phyloP scores from a whole-genome alignment of 2,329 filamentous ascomycete species.

The Cytospora piceicola region DNA sequence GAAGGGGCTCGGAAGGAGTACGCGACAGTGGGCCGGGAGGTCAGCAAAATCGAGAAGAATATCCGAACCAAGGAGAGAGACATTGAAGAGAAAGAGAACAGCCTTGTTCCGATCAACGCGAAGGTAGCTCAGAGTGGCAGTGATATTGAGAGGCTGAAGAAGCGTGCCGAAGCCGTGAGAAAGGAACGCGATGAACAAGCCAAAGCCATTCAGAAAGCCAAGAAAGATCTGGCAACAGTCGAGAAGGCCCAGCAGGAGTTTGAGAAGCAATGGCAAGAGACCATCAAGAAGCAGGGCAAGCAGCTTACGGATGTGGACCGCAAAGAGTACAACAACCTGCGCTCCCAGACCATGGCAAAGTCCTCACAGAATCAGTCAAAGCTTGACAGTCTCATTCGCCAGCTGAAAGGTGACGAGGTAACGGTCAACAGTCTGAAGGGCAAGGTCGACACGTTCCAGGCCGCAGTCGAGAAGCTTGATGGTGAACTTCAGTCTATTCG shows the following conservation, averaged over 20 bases:
- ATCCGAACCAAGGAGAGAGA: slow-evolving; percentile 87
- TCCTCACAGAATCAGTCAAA: slow-evolving; percentile 81
- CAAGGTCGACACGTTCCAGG: slow-evolving; percentile 80
- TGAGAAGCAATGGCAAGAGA: slow-evolving; percentile 84
- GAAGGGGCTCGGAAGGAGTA: slow-evolving; percentile 86
- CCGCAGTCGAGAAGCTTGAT: slow-evolving; percentile 73
- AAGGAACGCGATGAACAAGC: slow-evolving; percentile 78
- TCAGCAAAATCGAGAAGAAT: slow-evolving; percentile 78
- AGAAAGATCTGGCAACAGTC: slow-evolving; percentile 81
- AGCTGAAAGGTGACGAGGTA: slow-evolving; percentile 88
- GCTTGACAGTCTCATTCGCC: slow-evolving; percentile 83
- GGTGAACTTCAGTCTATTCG: slow-evolving; percentile 70
- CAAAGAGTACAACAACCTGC: slow-evolving; percentile 85
- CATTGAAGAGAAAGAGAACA: slow-evolving; percentile 84
- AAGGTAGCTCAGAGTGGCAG: slow-evolving; percentile 81
- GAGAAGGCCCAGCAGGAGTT: slow-evolving; percentile 88
- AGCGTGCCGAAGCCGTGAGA: slow-evolving; percentile 69
- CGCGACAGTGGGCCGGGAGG: slow-evolving; percentile 73
- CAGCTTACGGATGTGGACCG: slow-evolving; percentile 84
- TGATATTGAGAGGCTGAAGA: slow-evolving; percentile 70
- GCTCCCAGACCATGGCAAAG: slow-evolving; percentile 81
- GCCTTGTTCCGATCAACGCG: slow-evolving; percentile 85
- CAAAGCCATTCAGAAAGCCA: slow-evolving; percentile 69
- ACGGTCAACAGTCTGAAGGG: slow-evolving; percentile 87
- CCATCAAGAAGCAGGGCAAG: slow-evolving; percentile 83